Percentiles rank a stretch among this genome's conserved stretches.
Conservation (phyloP, 202 grass and related monocot species). For the Tripidium arundinaceum region DNA sequence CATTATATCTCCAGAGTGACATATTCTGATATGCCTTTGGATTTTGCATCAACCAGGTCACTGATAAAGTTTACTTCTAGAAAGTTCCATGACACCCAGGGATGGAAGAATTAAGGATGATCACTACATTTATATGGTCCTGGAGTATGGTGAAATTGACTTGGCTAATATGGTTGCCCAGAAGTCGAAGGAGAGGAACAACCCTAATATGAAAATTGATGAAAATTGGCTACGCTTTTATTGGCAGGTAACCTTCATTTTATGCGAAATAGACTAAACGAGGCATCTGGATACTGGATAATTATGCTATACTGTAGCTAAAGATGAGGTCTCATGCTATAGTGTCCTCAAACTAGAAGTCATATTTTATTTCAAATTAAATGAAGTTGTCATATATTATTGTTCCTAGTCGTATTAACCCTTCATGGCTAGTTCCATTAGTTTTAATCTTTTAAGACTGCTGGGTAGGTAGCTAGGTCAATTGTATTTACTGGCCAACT, state of each 20-base stretch:
- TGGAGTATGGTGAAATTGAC: conserved; percentile 96
- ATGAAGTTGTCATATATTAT: background rate
- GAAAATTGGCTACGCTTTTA: conserved; percentile 98
- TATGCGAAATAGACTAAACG: background rate
- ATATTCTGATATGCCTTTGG: conserved; percentile 12
- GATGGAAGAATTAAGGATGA: conserved; percentile 90
- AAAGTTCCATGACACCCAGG: conserved; percentile 37
- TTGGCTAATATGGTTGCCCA: conserved; percentile 91
- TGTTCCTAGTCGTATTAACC: background rate
- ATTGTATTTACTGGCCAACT: background rate
- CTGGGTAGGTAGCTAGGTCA: background rate
- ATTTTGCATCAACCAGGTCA: conserved; percentile 66
- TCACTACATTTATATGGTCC: conserved; percentile 91
- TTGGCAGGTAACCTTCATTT: conserved; percentile 75
- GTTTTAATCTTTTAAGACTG: background rate
- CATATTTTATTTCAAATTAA: background rate
- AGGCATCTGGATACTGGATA: conserved; percentile 22
- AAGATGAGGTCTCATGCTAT: conserved; percentile 14
- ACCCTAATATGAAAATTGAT: conserved; percentile 55
- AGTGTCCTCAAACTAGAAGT: background rate
- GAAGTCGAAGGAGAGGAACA: conserved; percentile 66
- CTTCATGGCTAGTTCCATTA: background rate
- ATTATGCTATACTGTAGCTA: conserved; percentile 4
- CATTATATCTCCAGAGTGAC: conserved; percentile 1
- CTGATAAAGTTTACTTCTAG: conserved; percentile 78